Percentiles rank a stretch among this genome's conserved stretches.
phyloP scores from a whole-genome alignment of 495 filamentous ascomycete species.

The Aspergillus cristatus region DNA sequence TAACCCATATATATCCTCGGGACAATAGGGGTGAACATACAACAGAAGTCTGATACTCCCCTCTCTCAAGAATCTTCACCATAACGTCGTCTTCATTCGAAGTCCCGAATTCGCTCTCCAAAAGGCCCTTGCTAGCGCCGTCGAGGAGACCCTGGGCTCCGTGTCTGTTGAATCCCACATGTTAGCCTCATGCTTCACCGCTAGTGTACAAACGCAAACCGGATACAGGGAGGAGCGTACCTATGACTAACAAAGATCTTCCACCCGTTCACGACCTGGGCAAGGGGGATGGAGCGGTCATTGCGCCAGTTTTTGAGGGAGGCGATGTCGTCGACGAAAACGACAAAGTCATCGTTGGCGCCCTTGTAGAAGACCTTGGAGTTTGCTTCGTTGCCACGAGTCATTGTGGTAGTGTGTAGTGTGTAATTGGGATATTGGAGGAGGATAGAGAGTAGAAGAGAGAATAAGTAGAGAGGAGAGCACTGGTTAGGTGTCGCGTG shows the following conservation, averaged over 20 bases:
- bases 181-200: neutral
- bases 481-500: neutral
- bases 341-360: slow-evolving; percentile 76
- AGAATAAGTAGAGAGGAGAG: neutral
- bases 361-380: slow-evolving; percentile 90
- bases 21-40: slow-evolving; percentile 41
- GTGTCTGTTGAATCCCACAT: slow-evolving; percentile 45
- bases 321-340: slow-evolving; percentile 72
- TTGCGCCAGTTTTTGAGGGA: slow-evolving; percentile 71
- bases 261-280: slow-evolving; percentile 79
- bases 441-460: slow-evolving; percentile 5
- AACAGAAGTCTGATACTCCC: slow-evolving; percentile 54
- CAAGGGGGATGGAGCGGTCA: slow-evolving; percentile 69
- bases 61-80: slow-evolving; percentile 68
- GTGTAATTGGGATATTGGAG: slow-evolving; percentile 10
- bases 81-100: slow-evolving; percentile 67
- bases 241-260: slow-evolving; percentile 86
- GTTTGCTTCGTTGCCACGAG: slow-evolving; percentile 65
- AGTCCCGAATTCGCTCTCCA: slow-evolving; percentile 87
- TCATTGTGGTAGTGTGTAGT: slow-evolving; percentile 39
- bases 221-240: slow-evolving; percentile 17
- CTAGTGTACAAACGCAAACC: too few species aligned
- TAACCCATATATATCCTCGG: neutral
- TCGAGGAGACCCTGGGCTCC: slow-evolving; percentile 77
- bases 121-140: slow-evolving; percentile 56